Base-by-base conservation (phyloP, 805 yeast genomes). In the Yarrowia sp. region DNA sequence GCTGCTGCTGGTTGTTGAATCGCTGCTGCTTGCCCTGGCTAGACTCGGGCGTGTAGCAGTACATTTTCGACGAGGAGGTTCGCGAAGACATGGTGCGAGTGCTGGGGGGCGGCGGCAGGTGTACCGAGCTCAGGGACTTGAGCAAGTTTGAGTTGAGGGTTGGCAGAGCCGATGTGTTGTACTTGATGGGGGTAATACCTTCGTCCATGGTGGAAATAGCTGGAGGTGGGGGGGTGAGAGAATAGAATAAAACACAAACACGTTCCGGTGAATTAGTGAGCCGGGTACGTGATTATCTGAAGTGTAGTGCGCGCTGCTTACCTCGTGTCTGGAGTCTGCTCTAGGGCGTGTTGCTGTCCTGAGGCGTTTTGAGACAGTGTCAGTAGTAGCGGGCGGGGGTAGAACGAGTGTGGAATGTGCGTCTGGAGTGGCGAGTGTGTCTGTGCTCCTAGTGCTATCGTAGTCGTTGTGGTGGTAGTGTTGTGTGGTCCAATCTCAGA, bases 51-150 rank as follows among this genome's bases (percentile, higher is more conserved):
- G 66, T 43, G 43, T 55, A 38, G 31, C 50, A 32, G 66, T 67
- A 60, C 48, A 67, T 22, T 32, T 50, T 44, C 1, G 64, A 43
- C 8, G 64, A 58, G n/a, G 43, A 33, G 3, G 65, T 41, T 13
- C 58, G 66, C 17, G 55, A 53, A 31, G 65, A 36, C 57, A 38
- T 47, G 63, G 42, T 17, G 33, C 43, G 71, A 64, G 64, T 35
- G 15, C 73, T 66, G 5, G 80, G 80, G 1, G 80, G 80, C 9
- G 80, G 80, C 6, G 80, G 80, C 31, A 78, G 72, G 60, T 78
- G 78, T 36, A 78, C 78, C 33, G 80, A 77, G 18, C 75, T 74
- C 66, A 77, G 67, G 22, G 80, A 77, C 69, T 74, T 76, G 64
- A 76, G 68, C 62, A 77, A 70, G 71, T 72, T 69, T 15, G 69